Base-by-base conservation (phyloP, 1,139 yeast genomes). In the Magnusiomyces tetraspermus region DNA sequence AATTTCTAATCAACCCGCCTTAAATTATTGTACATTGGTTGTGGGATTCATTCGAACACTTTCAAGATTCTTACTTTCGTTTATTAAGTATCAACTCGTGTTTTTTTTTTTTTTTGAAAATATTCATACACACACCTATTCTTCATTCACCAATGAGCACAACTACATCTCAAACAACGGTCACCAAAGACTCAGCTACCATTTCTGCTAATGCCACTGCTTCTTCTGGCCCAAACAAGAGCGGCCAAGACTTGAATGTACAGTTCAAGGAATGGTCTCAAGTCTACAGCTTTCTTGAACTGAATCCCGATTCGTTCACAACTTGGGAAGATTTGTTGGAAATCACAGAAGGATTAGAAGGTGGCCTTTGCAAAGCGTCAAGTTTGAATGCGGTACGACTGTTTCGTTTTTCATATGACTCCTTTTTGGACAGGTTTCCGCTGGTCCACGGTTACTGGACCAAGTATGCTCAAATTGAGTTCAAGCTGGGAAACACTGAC, bases 401-500 rank as follows among this genome's bases (percentile, higher is more conserved):
- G 4, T 64, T 80, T 48, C 64, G 80, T 47, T 60, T 70, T 1
- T 70, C 83, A 0, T 86, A 80, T 62, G 76, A 75, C 49, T 74
- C 78, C 24, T 70, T 90, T 53, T 70, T 92, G n/a, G 67, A 67
- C 1, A 74, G 77, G 53, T 89, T 76, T 65, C 97, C 97, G 0
- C 70, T 76, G 41, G 67, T 83, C 33, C 88, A 82, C 61, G 88
- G 86, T 50, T 87, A 86, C 65, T 87, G 97, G 92, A 74, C 85
- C 48, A 78, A 81, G 57, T 86, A 77, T 64, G 96, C 95, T 0
- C 71, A 75, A 24, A 71, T 80, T 67, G 86, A 82, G 65, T 82
- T 77, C 61, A 72, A 73, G 45, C 64, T 85, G 33, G 85, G 85
- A 0, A 69, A 77, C 54, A 71, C 81, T 0, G 71, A 69, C 0